Conservation (phyloP, 2,329 filamentous ascomycete genomes). For the Paraphaeosphaeria minitans region DNA sequence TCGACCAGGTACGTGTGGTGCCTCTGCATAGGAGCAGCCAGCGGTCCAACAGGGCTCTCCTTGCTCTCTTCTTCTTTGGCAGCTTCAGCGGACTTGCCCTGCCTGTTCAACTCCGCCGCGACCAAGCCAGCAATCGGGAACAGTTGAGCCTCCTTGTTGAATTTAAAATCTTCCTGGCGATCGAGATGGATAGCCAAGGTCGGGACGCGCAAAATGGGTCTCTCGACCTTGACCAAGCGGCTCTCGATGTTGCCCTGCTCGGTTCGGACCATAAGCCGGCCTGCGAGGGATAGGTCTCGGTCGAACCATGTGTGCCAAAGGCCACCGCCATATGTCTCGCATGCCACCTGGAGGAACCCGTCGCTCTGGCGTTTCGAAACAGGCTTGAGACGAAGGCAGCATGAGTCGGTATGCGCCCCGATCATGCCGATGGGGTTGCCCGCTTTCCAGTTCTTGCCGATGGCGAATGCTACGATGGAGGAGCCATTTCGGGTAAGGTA, state of each 20-base stretch:
- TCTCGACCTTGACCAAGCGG: conserved; percentile 87
- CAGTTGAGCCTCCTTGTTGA: conserved; percentile 96
- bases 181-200: conserved; percentile 94
- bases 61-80: conserved; percentile 51
- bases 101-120: conserved; percentile 84
- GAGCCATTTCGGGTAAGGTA: conserved; percentile 93
- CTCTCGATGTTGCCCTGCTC: conserved; percentile 76
- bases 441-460: conserved; percentile 88
- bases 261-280: conserved; percentile 80
- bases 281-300: conserved; percentile 87
- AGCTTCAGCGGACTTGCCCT: conserved; percentile 58
- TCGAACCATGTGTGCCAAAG: conserved; percentile 99
- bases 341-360: conserved; percentile 91
- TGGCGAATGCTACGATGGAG: conserved; percentile 89
- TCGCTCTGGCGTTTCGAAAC: conserved; percentile 86
- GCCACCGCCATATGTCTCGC: conserved; percentile 95
- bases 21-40: conserved; percentile 77
- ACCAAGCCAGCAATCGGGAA: conserved; percentile 92
- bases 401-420: conserved; percentile 94
- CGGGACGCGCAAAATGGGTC: conserved; percentile 88
- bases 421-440: conserved; percentile 92
- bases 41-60: conserved; percentile 66
- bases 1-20: conserved; percentile 89
- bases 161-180: conserved; percentile 81
- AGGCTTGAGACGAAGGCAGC: conserved; percentile 89